Percentiles rank a stretch among this genome's conserved stretches.
These are phyloP conservation scores for Umbilicus rupestris DNA, from an alignment of 164 flowering plant genomes.

Conservation along the genomic window DNA sequence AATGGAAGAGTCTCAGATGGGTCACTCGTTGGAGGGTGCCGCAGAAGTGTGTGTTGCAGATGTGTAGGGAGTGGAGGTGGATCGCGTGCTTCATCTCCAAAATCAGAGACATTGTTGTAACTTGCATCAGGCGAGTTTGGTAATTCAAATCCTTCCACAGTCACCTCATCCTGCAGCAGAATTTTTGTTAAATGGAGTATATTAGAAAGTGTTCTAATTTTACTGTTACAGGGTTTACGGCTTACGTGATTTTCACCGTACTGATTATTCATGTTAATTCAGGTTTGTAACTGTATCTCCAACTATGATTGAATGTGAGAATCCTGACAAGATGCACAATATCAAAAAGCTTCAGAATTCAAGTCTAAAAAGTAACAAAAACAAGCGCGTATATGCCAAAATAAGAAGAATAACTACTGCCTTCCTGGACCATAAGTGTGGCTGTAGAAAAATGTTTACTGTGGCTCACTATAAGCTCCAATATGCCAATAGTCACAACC, in stretches of 20 bases:
- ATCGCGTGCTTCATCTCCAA: constrained; percentile 69
- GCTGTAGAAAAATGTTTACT: no score
- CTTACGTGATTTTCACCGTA: constrained; percentile 8
- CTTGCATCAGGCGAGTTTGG: constrained; percentile 82
- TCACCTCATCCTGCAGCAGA: constrained; percentile 49
- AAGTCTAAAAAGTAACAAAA: no score
- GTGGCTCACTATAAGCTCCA: no score
- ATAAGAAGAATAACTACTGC: no score
- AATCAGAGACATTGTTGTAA: constrained; percentile 56
- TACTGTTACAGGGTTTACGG: neutral
- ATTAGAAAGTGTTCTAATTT: neutral
- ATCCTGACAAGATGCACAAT: neutral
- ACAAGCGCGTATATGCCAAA: no score
- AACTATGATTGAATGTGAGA: neutral
- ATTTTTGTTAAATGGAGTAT: neutral
- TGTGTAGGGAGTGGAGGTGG: constrained; percentile 77
- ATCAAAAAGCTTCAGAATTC: neutral
- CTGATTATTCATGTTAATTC: constrained; percentile 3
- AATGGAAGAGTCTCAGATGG: constrained; percentile 36
- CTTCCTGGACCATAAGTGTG: no score
- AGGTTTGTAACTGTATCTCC: no score
- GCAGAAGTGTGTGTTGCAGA: constrained; percentile 54
- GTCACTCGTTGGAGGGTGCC: constrained; percentile 43
- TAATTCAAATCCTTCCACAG: constrained; percentile 74
- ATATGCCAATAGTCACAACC: no score